phyloP scores from a whole-genome alignment of 192 early-diverging fungal genomes.

The Helicostylum pulchrum region DNA sequence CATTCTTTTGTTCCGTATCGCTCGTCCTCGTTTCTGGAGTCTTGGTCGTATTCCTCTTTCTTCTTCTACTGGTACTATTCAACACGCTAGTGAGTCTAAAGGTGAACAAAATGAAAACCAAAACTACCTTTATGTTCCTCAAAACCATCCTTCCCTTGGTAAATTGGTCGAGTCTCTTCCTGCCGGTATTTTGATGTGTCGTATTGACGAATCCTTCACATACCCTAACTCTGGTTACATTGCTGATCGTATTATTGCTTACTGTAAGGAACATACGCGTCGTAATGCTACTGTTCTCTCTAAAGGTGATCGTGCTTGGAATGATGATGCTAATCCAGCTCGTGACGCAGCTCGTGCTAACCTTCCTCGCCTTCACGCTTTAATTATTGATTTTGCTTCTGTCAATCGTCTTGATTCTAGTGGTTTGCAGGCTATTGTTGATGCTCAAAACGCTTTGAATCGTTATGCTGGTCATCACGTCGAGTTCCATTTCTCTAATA shows the following conservation, averaged over 20 bases:
- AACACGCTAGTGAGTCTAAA: not conserved
- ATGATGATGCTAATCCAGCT: slow-evolving; percentile 31
- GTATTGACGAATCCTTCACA: slow-evolving; percentile 66
- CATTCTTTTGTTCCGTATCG: slow-evolving; percentile 75
- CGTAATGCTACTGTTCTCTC: slow-evolving; percentile 6
- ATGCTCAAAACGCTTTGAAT: slow-evolving; percentile 29
- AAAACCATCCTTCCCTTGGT: slow-evolving; percentile 29
- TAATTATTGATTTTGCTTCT: slow-evolving; percentile 33
- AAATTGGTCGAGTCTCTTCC: slow-evolving; percentile 33
- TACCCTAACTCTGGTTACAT: slow-evolving; percentile 73
- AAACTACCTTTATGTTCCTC: slow-evolving; percentile 31
- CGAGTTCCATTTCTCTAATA: slow-evolving; percentile 38
- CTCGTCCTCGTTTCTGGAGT: slow-evolving; percentile 60
- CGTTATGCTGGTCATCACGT: slow-evolving; percentile 34
- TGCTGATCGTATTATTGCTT: slow-evolving; percentile 50
- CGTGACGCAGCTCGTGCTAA: slow-evolving; percentile 26
- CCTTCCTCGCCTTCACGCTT: slow-evolving; percentile 31
- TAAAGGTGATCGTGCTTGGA: slow-evolving; percentile 35
- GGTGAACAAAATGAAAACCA: slow-evolving; percentile 11
- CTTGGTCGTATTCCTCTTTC: slow-evolving; percentile 42
- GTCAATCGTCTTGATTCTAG: slow-evolving; percentile 39
- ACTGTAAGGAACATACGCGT: slow-evolving; percentile 27
- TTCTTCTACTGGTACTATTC: not conserved
- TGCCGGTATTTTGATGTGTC: slow-evolving; percentile 72
- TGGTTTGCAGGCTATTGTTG: slow-evolving; percentile 36